A percentile compares a stretch with the other conserved stretches of the same genome.
phyloP scores from a whole-genome alignment of 345 rosid species.

The Eutrema yunnanense region DNA sequence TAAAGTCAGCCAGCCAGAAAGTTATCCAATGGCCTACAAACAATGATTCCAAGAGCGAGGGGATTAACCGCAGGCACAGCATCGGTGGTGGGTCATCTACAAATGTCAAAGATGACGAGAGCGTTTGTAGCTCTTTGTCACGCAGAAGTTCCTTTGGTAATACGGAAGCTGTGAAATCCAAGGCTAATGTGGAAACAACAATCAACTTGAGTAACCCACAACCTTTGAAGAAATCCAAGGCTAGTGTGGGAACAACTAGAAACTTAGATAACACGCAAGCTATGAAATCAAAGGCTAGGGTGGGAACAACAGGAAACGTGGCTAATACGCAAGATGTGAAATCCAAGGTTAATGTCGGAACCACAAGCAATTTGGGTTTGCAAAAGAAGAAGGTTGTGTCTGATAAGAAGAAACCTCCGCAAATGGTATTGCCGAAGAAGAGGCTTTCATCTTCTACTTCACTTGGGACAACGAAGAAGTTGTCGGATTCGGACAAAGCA shows the following conservation, averaged over 20 bases:
- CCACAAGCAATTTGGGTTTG: neutral
- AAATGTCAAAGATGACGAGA: constrained; percentile 19
- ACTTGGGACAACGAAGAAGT: neutral
- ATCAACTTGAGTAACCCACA: neutral
- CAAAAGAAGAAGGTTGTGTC: constrained; percentile 9
- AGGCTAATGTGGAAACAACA: neutral
- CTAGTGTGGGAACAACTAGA: neutral
- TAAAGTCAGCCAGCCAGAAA: constrained; percentile 16
- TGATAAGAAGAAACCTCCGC: constrained; percentile 16
- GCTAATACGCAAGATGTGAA: neutral
- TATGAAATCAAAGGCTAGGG: neutral
- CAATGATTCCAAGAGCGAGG: neutral
- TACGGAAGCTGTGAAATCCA: constrained; percentile 10
- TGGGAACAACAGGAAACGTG: neutral
- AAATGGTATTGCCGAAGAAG: constrained; percentile 24
- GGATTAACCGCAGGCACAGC: constrained; percentile 12
- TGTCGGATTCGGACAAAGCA: constrained; percentile 11
- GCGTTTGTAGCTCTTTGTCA: constrained; percentile 21
- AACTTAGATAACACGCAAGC: neutral
- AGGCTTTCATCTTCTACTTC: constrained; percentile 25
- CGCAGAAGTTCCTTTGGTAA: constrained; percentile 15
- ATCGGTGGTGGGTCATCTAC: constrained; percentile 18
- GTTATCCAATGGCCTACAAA: constrained; percentile 10
- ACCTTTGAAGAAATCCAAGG: neutral
- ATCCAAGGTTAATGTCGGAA: neutral